Base-by-base conservation (phyloP, 768 basidiomycete species). In the Multifurca ochricompacta region DNA sequence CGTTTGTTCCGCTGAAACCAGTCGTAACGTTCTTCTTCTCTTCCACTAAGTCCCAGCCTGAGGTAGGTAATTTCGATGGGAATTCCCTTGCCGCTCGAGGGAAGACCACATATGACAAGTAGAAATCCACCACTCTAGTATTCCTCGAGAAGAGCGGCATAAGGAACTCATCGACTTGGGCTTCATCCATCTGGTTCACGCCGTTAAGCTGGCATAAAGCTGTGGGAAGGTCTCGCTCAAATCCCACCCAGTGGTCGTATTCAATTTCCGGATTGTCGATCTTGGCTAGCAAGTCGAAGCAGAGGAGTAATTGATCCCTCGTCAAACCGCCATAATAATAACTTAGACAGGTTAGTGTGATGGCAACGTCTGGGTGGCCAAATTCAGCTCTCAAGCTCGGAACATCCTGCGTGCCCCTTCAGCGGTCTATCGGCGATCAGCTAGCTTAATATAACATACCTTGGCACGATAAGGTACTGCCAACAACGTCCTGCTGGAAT, bases 1-100 rank as follows among this genome's bases (percentile, higher is more conserved):
- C 79, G 42, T 80, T 80, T 1, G 79, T 80, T 13, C 78, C 79
- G 48, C 77, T 79, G 56, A 80, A 80, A 1, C 75, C 77, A 0
- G 76, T 78, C 1, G 68, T 74, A 14, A 68, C 25, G 18, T 67
- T 56, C 10, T 31, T 23, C 43, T 69, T 74, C 3, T 48, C 54
- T 47, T 74, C 72, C 0, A 74, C 78, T 36, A 80, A 62, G 66
- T 80, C 79, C 79, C 78, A 80, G 1, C 70, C 72, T 1, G 73
- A 75, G 9, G 77, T 73, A 3, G 73, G 59, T n/a, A 80, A 63
- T 58, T 76, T 78, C 9, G 60, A 47, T 1, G 70, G 70, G 56
- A 78, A 81, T 27, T 75, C 71, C 40, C 74, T 79, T 0, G 73
- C 77, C 47, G 73, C 72, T 39, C 69, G 74, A 3, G 78, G 79